phyloP scores from a whole-genome alignment of 176 grass and related monocot species.

The Pharus latifolius region DNA sequence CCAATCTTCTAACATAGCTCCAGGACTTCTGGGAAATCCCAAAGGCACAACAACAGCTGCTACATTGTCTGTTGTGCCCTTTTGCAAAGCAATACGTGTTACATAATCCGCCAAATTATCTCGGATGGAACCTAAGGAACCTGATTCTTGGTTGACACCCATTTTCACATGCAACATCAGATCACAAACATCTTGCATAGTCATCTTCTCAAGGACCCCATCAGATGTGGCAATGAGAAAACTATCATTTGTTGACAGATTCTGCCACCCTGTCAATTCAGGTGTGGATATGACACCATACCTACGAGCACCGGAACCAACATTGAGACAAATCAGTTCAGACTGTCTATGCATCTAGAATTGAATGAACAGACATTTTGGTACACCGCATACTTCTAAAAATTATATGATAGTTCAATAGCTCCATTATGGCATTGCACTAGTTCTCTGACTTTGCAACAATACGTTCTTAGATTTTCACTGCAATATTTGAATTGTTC shows the following conservation, averaged over 20 bases:
- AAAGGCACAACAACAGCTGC: slow-evolving; percentile 86
- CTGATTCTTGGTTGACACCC: slow-evolving; percentile 11
- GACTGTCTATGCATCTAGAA: neutral
- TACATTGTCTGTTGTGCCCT: slow-evolving; percentile 86
- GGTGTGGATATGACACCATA: slow-evolving; percentile 91
- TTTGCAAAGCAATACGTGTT: slow-evolving; percentile 63
- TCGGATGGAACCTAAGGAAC: slow-evolving; percentile 16
- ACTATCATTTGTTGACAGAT: slow-evolving; percentile 70
- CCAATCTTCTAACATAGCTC: slow-evolving; percentile 26
- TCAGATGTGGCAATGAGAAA: slow-evolving; percentile 82
- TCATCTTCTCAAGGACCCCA: slow-evolving; percentile 85
- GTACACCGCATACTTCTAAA: neutral
- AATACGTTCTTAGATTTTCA: neutral
- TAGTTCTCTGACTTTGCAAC: neutral
- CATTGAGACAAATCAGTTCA: slow-evolving; percentile 15
- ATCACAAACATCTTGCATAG: slow-evolving; percentile 83
- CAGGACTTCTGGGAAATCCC: slow-evolving; percentile 24
- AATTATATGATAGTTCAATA: neutral
- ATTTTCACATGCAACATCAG: slow-evolving; percentile 58
- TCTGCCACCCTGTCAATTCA: slow-evolving; percentile 69
- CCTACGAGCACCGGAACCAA: slow-evolving; percentile 32
- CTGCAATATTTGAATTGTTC: neutral
- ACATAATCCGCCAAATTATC: slow-evolving; percentile 69
- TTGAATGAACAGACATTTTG: neutral
- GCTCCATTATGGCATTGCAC: neutral